Percentiles rank a stretch among this genome's conserved stretches.
Conservation (phyloP, 1,284 basidiomycete genomes). For the Coniferiporia sulphurascens region DNA sequence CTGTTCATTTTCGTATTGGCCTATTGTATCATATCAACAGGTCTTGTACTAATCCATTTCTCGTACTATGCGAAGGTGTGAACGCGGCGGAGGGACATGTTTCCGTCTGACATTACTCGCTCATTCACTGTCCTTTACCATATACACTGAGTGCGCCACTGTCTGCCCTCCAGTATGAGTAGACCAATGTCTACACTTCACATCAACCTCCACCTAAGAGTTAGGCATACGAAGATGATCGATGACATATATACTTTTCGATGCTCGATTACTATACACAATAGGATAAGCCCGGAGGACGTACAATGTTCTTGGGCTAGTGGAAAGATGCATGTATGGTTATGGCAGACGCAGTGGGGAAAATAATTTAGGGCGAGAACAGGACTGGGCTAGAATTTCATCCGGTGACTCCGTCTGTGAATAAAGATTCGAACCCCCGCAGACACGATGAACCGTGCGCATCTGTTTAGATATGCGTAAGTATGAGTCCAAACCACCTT, state of each 20-base stretch:
- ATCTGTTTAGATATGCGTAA: conserved; percentile 25
- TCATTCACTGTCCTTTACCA: not conserved
- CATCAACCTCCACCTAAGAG: no score
- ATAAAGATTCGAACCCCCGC: not conserved
- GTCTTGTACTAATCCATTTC: not conserved
- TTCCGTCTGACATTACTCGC: not conserved
- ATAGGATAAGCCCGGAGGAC: not conserved
- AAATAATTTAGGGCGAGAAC: not conserved
- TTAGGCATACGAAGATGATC: not conserved
- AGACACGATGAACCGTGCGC: not conserved
- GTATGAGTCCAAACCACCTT: not conserved
- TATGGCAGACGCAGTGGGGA: not conserved
- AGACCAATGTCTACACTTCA: no score
- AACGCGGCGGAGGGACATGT: not conserved
- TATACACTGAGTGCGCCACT: not conserved
- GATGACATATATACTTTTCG: not conserved
- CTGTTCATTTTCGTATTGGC: no score
- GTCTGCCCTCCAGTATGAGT: no score
- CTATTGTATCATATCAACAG: no score
- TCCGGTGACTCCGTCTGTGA: not conserved
- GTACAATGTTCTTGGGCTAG: not conserved
- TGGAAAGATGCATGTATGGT: not conserved
- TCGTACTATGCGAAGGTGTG: not conserved
- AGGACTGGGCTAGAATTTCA: not conserved
- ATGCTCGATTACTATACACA: not conserved